These are phyloP conservation scores for Suillus spraguei DNA, from an alignment of 768 basidiomycete species.

Conservation along the genomic window DNA sequence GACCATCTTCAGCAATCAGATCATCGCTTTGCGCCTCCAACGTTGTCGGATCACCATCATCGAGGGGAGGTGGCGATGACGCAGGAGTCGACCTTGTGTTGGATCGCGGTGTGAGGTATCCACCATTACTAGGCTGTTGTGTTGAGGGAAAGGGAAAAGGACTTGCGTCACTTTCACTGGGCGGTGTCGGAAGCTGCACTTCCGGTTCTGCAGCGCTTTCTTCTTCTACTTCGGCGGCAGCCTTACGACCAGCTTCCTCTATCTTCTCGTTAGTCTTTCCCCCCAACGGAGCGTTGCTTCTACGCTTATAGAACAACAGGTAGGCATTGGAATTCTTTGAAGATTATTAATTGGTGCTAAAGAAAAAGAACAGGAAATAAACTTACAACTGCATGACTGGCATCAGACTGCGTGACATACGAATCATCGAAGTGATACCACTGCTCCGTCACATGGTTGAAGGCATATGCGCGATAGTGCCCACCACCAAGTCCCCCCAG, in stretches of 20 bases:
- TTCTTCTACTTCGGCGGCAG: conserved; percentile 27
- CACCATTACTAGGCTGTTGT: conserved; percentile 22
- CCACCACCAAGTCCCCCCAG: conserved; percentile 93
- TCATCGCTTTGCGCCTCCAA: conserved; percentile 48
- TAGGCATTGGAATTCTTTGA: conserved; percentile 89
- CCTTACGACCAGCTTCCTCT: conserved; percentile 50
- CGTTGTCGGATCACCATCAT: conserved; percentile 47
- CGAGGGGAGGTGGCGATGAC: conserved; percentile 45
- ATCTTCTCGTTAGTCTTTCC: conserved; percentile 78
- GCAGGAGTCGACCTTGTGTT: conserved; percentile 37
- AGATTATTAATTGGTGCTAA: conserved; percentile 7
- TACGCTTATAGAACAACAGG: conserved; percentile 91
- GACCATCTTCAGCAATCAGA: conserved; percentile 24
- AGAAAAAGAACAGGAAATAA: conserved; percentile 3
- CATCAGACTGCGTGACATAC: conserved; percentile 65
- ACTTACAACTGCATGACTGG: conserved; percentile 78
- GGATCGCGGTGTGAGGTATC: conserved; percentile 39
- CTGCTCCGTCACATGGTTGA: conserved; percentile 75
- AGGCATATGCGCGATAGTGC: conserved; percentile 94
- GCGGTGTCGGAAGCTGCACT: conserved; percentile 61
- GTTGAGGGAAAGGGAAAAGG: conserved; percentile 14
- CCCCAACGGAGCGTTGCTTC: conserved; percentile 77
- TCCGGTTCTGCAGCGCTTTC: conserved; percentile 27
- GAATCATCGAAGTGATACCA: conserved; percentile 99
- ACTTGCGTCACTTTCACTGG: conserved; percentile 34